phyloP scores from a whole-genome alignment of 352 stramenopile species.

The Phytophthora foliorum region DNA sequence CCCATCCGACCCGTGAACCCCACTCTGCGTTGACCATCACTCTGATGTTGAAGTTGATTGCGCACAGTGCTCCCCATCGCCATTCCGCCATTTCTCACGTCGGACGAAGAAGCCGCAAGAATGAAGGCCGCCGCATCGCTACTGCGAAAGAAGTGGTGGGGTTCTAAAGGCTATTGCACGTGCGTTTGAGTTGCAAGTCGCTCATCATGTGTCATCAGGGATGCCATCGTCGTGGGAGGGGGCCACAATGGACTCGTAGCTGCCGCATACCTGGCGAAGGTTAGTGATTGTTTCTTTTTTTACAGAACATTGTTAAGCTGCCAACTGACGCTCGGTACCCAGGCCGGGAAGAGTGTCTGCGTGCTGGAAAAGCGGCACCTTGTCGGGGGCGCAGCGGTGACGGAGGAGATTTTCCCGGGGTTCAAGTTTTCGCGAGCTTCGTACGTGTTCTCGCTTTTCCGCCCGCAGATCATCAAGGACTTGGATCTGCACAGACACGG shows the following conservation, averaged over 20 bases:
- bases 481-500: slow-evolving; percentile 84
- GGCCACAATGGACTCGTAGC: slow-evolving; percentile 92
- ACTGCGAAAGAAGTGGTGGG: slow-evolving; percentile 55
- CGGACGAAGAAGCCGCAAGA: slow-evolving; percentile 17
- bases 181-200: neutral
- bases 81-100: slow-evolving; percentile 26
- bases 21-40: no score
- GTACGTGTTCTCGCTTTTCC: slow-evolving; percentile 92
- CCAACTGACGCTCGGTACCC: neutral
- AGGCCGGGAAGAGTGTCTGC: slow-evolving; percentile 88
- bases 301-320: neutral
- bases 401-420: slow-evolving; percentile 91
- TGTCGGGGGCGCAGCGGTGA: slow-evolving; percentile 91
- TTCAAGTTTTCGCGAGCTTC: slow-evolving; percentile 94
- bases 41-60: slow-evolving; percentile 30
- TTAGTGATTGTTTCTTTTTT: slow-evolving; percentile 19
- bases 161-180: neutral
- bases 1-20: slow-evolving; percentile 9
- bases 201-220: slow-evolving; percentile 40
- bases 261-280: slow-evolving; percentile 91
- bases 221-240: slow-evolving; percentile 91
- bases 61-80: neutral
- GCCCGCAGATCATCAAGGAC: slow-evolving; percentile 91
- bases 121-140: slow-evolving; percentile 36
- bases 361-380: slow-evolving; percentile 91